phyloP scores from a whole-genome alignment of 768 basidiomycete genomes.

The Mycena venus region DNA sequence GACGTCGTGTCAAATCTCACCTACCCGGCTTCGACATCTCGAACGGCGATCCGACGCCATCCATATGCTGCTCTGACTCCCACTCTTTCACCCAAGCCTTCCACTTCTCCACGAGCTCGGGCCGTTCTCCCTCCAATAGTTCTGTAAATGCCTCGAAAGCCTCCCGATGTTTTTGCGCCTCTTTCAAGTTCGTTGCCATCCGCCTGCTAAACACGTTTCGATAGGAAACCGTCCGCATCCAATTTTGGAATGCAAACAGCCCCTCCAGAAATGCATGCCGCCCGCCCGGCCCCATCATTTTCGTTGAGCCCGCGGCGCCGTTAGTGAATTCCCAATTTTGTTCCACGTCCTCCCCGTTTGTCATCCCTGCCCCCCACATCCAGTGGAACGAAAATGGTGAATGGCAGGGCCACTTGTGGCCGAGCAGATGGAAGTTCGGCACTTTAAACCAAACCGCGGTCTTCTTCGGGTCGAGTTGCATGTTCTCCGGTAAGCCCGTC shows the following conservation, averaged over 20 bases:
- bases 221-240: background rate
- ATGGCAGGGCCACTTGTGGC: conserved; percentile 26
- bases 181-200: background rate
- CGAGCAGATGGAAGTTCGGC: background rate
- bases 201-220: background rate
- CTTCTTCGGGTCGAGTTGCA: background rate
- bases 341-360: no score
- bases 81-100: background rate
- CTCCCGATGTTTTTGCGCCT: background rate
- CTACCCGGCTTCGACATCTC: background rate
- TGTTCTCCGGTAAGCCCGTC: background rate
- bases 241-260: background rate
- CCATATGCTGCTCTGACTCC: conserved; percentile 1
- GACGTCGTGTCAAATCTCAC: background rate
- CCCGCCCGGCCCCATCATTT: conserved; percentile 34
- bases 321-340: no score
- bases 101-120: background rate
- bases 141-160: background rate
- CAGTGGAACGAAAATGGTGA: conserved; percentile 19
- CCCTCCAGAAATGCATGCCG: background rate
- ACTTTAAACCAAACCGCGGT: background rate
- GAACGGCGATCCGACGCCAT: background rate
- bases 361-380: no score
- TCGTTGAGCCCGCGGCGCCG: conserved; percentile 22
- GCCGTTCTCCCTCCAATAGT: background rate